Evolutionary conservation across 257 asterid genomes (phyloP).

Genomic region (Handroanthus guayacan): DNA sequence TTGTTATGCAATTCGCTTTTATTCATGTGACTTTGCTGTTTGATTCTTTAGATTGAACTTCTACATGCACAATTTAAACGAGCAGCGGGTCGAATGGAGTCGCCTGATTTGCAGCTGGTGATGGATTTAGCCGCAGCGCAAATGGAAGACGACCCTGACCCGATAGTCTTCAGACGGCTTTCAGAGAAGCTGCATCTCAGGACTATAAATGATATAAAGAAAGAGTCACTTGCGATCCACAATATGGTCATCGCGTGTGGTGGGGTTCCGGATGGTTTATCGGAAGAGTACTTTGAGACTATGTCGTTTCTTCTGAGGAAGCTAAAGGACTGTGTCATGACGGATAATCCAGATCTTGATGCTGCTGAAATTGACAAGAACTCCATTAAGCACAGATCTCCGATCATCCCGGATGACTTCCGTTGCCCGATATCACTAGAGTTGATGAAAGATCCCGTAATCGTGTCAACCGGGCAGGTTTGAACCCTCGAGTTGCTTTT

Average conservation of each 20-base stretch:
- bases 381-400: conserved; percentile 77
- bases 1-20: conserved; percentile 5
- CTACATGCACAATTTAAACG: conserved; percentile 88
- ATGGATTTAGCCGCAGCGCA: conserved; percentile 82
- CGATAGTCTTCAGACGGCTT: conserved; percentile 69
- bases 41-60: conserved; percentile 73
- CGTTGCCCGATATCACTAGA: conserved; percentile 98
- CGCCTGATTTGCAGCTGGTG: conserved; percentile 79
- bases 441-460: conserved; percentile 98
- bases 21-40: conserved; percentile 30
- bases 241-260: conserved; percentile 83
- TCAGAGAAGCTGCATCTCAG: conserved; percentile 86
- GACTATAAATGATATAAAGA: conserved; percentile 70
- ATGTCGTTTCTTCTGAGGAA: conserved; percentile 76
- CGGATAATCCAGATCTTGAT: conserved; percentile 63
- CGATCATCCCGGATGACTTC: conserved; percentile 92
- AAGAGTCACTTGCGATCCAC: conserved; percentile 81
- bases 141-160: conserved; percentile 77
- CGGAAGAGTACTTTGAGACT: conserved; percentile 79
- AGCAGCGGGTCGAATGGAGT: conserved; percentile 77
- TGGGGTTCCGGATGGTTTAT: conserved; percentile 79
- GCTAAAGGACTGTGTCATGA: conserved; percentile 73
- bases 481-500: conserved; percentile 20
- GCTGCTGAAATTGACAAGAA: conserved; percentile 65
- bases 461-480: conserved; percentile 99